These are phyloP conservation scores for Catharanthus roseus DNA, from an alignment of 257 asterid species.

Conservation along the genomic window DNA sequence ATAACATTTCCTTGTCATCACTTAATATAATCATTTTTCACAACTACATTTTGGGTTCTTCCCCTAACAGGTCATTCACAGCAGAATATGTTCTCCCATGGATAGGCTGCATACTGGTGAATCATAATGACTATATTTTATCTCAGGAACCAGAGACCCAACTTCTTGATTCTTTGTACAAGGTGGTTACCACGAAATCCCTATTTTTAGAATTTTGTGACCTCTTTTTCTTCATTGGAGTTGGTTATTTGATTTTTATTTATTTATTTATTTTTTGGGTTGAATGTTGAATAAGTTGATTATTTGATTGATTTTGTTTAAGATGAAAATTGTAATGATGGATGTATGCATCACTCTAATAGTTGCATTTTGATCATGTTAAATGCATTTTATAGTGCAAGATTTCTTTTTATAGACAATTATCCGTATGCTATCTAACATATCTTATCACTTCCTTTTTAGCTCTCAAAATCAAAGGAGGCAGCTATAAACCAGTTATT, in stretches of 20 bases:
- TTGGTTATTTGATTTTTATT: background rate
- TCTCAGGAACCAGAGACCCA: slow-evolving; percentile 49
- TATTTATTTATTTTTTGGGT: too few species aligned
- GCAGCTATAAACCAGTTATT: slow-evolving; percentile 45
- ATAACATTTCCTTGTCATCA: background rate
- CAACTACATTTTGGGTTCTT: slow-evolving; percentile 17
- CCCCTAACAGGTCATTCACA: slow-evolving; percentile 42
- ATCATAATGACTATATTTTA: slow-evolving; percentile 52
- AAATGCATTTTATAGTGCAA: background rate
- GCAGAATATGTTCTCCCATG: slow-evolving; percentile 70
- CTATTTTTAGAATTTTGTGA: background rate
- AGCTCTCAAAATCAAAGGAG: slow-evolving; percentile 61
- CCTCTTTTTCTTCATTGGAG: background rate
- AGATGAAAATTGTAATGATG: background rate
- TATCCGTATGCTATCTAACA: background rate
- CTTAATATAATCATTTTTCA: background rate
- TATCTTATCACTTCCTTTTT: slow-evolving; percentile 18
- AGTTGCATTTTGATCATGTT: background rate
- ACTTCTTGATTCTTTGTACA: slow-evolving; percentile 64
- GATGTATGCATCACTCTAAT: background rate
- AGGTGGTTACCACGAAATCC: slow-evolving; percentile 40
- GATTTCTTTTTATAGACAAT: background rate
- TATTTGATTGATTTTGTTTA: background rate
- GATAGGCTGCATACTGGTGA: slow-evolving; percentile 64
- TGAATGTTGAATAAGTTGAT: too few species aligned